A percentile compares a stretch with the other conserved stretches of the same genome.
Conservation (phyloP, 192 early-diverging fungal species). For the Piromyces sp. region DNA sequence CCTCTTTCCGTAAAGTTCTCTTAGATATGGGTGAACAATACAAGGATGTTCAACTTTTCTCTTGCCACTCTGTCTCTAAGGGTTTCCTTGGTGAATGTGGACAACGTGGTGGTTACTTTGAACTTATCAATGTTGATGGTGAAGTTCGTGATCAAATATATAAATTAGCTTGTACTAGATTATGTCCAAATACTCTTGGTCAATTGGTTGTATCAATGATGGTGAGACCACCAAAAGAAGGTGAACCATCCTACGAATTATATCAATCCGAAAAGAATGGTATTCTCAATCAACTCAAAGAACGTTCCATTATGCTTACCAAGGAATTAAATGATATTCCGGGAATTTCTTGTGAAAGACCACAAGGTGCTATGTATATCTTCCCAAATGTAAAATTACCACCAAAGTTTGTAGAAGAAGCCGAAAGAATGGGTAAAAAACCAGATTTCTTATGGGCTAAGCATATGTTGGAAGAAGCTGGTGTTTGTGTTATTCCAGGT, state of each 20-base stretch:
- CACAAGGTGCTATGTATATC: conserved; percentile 89
- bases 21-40: conserved; percentile 49
- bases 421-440: conserved; percentile 42
- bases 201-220: conserved; percentile 89
- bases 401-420: conserved; percentile 56
- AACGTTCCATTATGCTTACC: conserved; percentile 54
- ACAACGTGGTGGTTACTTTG: conserved; percentile 88
- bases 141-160: conserved; percentile 69
- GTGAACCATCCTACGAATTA: conserved; percentile 54
- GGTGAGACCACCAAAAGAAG: conserved; percentile 71
- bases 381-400: conserved; percentile 73
- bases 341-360: conserved; percentile 66
- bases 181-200: conserved; percentile 89
- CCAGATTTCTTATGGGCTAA: conserved; percentile 83
- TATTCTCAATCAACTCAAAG: conserved; percentile 51
- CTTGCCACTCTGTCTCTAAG: conserved; percentile 92
- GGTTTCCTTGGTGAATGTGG: conserved; percentile 98
- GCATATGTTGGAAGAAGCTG: conserved; percentile 81
- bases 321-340: conserved; percentile 63
- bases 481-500: conserved; percentile 93
- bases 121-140: conserved; percentile 63
- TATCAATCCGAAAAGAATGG: conserved; percentile 52
- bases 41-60: conserved; percentile 67
- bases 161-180: conserved; percentile 77
- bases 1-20: conserved; percentile 1